Conservation (phyloP, 2,329 filamentous ascomycete species). For the Elsinoe ampelina region DNA sequence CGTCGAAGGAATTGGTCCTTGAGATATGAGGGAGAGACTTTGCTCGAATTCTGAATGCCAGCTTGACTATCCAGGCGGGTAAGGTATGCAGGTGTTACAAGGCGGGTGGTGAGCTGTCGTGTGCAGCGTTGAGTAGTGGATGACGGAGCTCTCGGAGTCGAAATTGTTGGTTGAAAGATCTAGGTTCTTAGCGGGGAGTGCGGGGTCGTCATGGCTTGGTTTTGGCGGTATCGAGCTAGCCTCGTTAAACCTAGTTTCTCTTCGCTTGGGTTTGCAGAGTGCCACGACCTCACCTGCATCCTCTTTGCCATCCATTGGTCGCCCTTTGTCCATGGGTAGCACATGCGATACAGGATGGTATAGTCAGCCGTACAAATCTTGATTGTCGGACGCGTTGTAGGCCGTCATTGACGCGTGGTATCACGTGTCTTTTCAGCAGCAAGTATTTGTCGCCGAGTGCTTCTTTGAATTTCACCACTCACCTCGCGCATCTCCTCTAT, state of each 20-base stretch:
- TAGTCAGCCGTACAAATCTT: background rate
- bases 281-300: background rate
- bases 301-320: background rate
- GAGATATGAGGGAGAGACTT: slow-evolving; percentile 16
- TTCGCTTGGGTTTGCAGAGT: background rate
- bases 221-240: background rate
- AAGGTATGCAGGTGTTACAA: background rate
- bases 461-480: background rate
- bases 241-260: slow-evolving; percentile 2
- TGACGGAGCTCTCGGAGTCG: background rate
- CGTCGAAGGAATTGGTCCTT: slow-evolving; percentile 18
- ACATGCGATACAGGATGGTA: background rate
- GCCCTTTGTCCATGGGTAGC: background rate
- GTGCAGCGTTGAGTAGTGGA: background rate
- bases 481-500: background rate
- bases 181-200: slow-evolving; percentile 2
- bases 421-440: background rate
- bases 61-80: slow-evolving; percentile 2
- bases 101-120: background rate
- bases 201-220: background rate
- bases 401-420: background rate
- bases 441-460: background rate
- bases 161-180: slow-evolving; percentile 11
- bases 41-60: slow-evolving; percentile 9
- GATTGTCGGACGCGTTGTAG: background rate